Evolutionary conservation across 495 filamentous ascomycete genomes (phyloP), one percentile per base, ranked within the genome.

Genomic region (Aspergillus sclerotiicarbonarius): DNA sequence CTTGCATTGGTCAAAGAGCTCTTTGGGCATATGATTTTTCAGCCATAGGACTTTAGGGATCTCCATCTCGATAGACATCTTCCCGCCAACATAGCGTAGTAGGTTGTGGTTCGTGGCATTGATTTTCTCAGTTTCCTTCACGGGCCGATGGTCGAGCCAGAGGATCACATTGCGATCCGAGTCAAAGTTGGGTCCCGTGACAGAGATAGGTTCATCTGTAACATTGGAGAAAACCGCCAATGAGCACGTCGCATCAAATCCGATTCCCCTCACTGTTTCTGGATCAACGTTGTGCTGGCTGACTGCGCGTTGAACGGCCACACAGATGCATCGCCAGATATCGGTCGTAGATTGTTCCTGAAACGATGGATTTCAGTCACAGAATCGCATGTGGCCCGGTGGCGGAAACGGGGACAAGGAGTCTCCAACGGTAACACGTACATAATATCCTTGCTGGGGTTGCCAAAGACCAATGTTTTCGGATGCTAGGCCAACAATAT

Each of bases 11-110:
- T 85, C 84, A 67, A 96, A 98, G 12, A 93, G 77, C 55, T 94
- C 90, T 51, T 86, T 79, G n/a, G 94, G 90, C 94, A 98, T 97
- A 72, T 97, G 80, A 67, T 95, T 94, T 80, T 98, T 97, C 62
- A 98, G 76, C 94, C 94, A 98, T 21, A 98, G 78, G 1, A 96
- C 90, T 68, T 98, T 98, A 21, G 94, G 94, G 25, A 97, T 91
- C 69, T 98, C 94, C 94, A 98, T 98, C 77, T 98, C 94, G 62
- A 96, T 89, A 64, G 90, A 95, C 94, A 98, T 98, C 63, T 84
- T 92, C 39, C 94, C 93, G 47, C 94, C 94, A 6, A 98, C 93
- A 71, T 97, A 98, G 50, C 90, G 86, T 35, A 98, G 82, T n/a
- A 98, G 79, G 62, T 91, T 90, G 76, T 98, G 94, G 50, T 87